Conservation (phyloP, 257 asterid species). For the Primulina huaijiensis region DNA sequence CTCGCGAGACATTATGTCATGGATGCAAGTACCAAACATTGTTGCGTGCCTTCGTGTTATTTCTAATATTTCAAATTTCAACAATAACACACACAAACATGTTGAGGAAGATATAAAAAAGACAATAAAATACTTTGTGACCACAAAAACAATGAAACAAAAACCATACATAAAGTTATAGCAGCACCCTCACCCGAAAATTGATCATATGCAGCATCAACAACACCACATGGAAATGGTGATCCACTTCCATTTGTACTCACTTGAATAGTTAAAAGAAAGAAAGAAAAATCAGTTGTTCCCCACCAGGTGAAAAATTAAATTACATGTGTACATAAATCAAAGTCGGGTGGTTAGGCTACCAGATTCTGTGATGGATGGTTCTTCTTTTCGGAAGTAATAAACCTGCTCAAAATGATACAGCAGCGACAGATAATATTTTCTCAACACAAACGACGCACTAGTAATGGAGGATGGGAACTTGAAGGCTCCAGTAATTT, state of each 20-base stretch:
- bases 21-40: background rate
- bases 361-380: slow-evolving; percentile 46
- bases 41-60: background rate
- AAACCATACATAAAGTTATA: slow-evolving; percentile 8
- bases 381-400: slow-evolving; percentile 73
- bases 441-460: slow-evolving; percentile 79
- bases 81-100: background rate
- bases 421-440: slow-evolving; percentile 70
- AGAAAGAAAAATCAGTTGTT: slow-evolving; percentile 20
- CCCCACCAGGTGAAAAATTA: slow-evolving; percentile 7
- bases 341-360: slow-evolving; percentile 19
- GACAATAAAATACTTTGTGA: background rate
- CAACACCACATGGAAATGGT: slow-evolving; percentile 35
- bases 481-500: slow-evolving; percentile 65
- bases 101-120: background rate
- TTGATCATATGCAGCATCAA: slow-evolving; percentile 39
- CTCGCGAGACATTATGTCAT: background rate
- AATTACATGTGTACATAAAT: slow-evolving; percentile 7
- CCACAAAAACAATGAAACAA: background rate
- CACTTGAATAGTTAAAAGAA: slow-evolving; percentile 39
- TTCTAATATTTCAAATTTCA: background rate
- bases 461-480: slow-evolving; percentile 83
- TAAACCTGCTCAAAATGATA: slow-evolving; percentile 96
- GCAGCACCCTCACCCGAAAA: slow-evolving; percentile 46
- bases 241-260: slow-evolving; percentile 33